phyloP scores from a whole-genome alignment of 306 rosid species.

The Luffa acutangula region DNA sequence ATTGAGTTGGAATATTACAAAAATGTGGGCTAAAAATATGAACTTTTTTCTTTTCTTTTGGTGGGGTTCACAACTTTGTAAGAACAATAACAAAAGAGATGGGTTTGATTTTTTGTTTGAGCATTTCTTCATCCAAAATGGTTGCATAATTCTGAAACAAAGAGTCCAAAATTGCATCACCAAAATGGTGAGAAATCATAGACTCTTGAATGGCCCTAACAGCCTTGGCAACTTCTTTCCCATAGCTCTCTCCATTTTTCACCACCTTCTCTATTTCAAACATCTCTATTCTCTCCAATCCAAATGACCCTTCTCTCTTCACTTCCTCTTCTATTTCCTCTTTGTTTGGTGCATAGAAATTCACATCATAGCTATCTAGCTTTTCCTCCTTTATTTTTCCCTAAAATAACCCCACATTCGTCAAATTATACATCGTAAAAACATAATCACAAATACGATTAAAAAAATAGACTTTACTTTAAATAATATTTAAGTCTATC shows the following conservation, averaged over 20 bases:
- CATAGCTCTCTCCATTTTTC: conserved; percentile 32
- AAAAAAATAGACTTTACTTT: too few relatives aligned
- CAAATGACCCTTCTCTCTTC: conserved; percentile 58
- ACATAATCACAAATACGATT: too few relatives aligned
- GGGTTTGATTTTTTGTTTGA: conserved; percentile 48
- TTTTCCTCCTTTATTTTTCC: conserved; percentile 60
- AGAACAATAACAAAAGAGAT: conserved; percentile 52
- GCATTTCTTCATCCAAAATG: conserved; percentile 46
- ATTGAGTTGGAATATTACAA: neutral
- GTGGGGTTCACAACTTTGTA: conserved; percentile 24
- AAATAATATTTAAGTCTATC: too few relatives aligned
- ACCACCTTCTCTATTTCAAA: conserved; percentile 33
- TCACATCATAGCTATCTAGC: conserved; percentile 73
- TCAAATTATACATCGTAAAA: too few relatives aligned
- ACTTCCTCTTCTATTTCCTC: conserved; percentile 68
- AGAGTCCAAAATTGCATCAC: conserved; percentile 49
- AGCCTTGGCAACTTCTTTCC: conserved; percentile 49
- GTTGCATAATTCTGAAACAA: conserved; percentile 50
- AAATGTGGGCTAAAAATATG: neutral
- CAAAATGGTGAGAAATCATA: conserved; percentile 66
- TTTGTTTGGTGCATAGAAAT: conserved; percentile 82
- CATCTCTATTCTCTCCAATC: conserved; percentile 49
- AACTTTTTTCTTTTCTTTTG: too few relatives aligned
- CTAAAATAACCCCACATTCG: conserved; percentile 11
- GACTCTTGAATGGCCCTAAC: conserved; percentile 89